A percentile compares a stretch with the other conserved stretches of the same genome.
These are phyloP conservation scores for Fusarium odoratissimum DNA, from an alignment of 2,329 filamentous ascomycete genomes.

Conservation along the genomic window DNA sequence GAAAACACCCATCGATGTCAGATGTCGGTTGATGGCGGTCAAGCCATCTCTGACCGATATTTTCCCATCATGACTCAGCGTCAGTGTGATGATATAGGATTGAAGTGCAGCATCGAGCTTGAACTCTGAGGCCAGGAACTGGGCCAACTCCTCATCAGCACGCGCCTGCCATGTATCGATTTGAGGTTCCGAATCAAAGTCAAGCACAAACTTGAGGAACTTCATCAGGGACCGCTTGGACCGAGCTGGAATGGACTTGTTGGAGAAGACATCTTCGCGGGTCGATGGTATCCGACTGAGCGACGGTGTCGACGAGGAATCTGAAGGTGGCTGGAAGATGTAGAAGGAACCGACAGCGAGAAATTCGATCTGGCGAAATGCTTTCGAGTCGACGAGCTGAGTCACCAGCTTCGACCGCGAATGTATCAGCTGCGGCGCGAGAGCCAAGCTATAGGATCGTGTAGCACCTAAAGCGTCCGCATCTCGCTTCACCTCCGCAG, in stretches of 20 bases:
- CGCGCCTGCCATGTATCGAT: constrained; percentile 68
- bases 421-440: constrained; percentile 90
- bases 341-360: constrained; percentile 94
- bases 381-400: constrained; percentile 86
- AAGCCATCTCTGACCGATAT: constrained; percentile 75
- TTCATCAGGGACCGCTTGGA: constrained; percentile 92
- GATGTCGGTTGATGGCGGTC: constrained; percentile 78
- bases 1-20: constrained; percentile 87
- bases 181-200: constrained; percentile 71
- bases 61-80: constrained; percentile 75
- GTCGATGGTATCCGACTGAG: constrained; percentile 85
- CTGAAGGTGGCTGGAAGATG: constrained; percentile 67
- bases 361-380: constrained; percentile 92
- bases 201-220: constrained; percentile 87
- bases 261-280: constrained; percentile 90
- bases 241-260: constrained; percentile 78
- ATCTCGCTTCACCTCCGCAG: constrained; percentile 52
- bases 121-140: constrained; percentile 72
- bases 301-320: constrained; percentile 44
- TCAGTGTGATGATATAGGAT: constrained; percentile 72
- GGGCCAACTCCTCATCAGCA: constrained; percentile 64
- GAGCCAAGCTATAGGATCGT: constrained; percentile 82
- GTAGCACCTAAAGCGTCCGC: constrained; percentile 66
- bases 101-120: constrained; percentile 76
- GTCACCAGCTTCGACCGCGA: constrained; percentile 81